These are phyloP conservation scores for Hippophae rhamnoides DNA, from an alignment of 306 rosid species.

Conservation along the genomic window DNA sequence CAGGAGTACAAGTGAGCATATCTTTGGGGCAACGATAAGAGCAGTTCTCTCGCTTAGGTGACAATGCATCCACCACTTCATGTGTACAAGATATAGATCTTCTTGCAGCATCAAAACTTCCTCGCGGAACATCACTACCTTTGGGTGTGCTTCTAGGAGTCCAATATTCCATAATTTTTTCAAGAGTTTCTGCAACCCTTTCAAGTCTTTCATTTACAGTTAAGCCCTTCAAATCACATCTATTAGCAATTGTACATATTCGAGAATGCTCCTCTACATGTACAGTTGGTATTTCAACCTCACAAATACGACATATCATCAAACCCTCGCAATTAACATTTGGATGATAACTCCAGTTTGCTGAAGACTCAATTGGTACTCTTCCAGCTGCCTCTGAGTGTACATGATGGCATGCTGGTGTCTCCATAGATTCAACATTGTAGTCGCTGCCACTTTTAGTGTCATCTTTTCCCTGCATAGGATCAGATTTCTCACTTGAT, in stretches of 20 bases:
- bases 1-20: constrained; percentile 40
- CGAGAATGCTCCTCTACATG: constrained; percentile 91
- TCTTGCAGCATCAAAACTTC: constrained; percentile 45
- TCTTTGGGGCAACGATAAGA: constrained; percentile 42
- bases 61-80: constrained; percentile 52
- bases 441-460: constrained; percentile 13
- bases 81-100: constrained; percentile 46
- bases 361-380: constrained; percentile 37
- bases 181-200: constrained; percentile 79
- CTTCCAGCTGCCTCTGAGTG: constrained; percentile 40
- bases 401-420: constrained; percentile 39
- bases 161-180: constrained; percentile 65
- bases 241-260: constrained; percentile 86
- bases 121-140: constrained; percentile 46
- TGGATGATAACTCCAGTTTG: constrained; percentile 61
- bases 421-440: constrained; percentile 28
- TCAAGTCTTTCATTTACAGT: constrained; percentile 79
- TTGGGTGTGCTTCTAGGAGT: constrained; percentile 57
- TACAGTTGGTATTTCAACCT: constrained; percentile 86
- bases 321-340: constrained; percentile 50
- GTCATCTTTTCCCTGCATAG: constrained; percentile 40
- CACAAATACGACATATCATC: constrained; percentile 94
- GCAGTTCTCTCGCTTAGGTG: constrained; percentile 43
- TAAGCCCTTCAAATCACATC: constrained; percentile 94
- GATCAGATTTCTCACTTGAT: constrained; percentile 33